Evolutionary conservation across 2,329 filamentous ascomycete species (phyloP).

Genomic region (Aspergillus alliaceus): DNA sequence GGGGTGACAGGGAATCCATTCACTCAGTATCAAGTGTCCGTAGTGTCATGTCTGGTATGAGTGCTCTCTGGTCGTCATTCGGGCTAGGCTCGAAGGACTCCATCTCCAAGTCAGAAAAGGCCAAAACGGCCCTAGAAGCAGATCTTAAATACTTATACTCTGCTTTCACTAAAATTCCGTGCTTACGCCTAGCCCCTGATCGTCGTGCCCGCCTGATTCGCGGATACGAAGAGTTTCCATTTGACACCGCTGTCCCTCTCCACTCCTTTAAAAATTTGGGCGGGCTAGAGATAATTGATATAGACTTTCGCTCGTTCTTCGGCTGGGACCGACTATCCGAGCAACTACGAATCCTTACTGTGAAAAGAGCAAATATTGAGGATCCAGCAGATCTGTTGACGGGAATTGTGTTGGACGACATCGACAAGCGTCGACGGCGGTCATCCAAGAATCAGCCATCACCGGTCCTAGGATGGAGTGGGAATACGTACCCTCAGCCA

Average conservation of each 20-base stretch:
- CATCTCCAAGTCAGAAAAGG: conserved; percentile 80
- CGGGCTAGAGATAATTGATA: conserved; percentile 87
- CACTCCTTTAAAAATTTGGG: conserved; percentile 97
- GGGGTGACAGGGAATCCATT: conserved; percentile 85
- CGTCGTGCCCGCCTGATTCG: conserved; percentile 85
- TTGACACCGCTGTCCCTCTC: conserved; percentile 95
- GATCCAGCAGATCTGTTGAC: conserved; percentile 88
- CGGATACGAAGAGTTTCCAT: conserved; percentile 96
- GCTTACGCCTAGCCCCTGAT: conserved; percentile 84
- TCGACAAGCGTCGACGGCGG: conserved; percentile 84
- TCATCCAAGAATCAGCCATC: conserved; percentile 84
- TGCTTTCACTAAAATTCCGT: conserved; percentile 97
- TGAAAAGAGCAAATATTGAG: conserved; percentile 84
- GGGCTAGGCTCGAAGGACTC: conserved; percentile 78
- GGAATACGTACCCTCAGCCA: conserved; percentile 58
- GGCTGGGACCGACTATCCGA: conserved; percentile 95
- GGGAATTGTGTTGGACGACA: conserved; percentile 92
- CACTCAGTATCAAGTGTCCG: conserved; percentile 95
- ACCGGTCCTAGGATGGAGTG: conserved; percentile 68
- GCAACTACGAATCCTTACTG: conserved; percentile 81
- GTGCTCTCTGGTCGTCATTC: conserved; percentile 85
- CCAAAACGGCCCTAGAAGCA: conserved; percentile 78
- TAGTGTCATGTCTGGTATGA: conserved; percentile 97
- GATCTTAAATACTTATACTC: conserved; percentile 97
- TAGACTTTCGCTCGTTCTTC: conserved; percentile 95